Evolutionary conservation across 1,139 yeast species (phyloP), one percentile per base, ranked within the genome.

Genomic region (Eremothecium gossypii): DNA sequence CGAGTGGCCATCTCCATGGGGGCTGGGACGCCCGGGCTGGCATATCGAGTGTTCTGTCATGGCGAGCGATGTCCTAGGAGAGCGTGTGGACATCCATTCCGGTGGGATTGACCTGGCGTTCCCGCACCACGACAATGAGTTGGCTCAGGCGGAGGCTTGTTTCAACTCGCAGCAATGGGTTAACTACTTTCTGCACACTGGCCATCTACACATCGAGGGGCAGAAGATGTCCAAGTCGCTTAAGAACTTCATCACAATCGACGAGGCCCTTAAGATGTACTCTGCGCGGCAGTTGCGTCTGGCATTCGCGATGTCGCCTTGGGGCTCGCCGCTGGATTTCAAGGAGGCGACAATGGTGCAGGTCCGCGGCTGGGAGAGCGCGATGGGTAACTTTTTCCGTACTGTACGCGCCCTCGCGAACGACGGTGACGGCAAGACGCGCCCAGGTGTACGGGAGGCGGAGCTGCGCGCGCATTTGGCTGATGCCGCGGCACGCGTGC

Each of bases 91-190:
- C 65, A 86, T 91, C 52, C 99, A 91, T 63, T 81, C 95, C 17
- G 98, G 99, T 44, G 99, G 98, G 50, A 78, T 91, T 46, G 99
- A 91, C 65, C 74, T 91, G 57, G 96, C 97, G 27, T 93, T 91
- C 70, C 99, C 99, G n/a, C 99, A 91, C 63, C 99, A 91, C 65
- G 99, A 91, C 65, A 91, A 91, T 58, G 99, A 91, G 67, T 70
- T 91, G 53, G 99, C 99, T 1, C 99, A 91, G 67, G 76, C 93
- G 27, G 99, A 91, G 65, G 98, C 97, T 5, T 83, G 80, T 63
- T 91, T 73, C 62, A 86, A 85, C 55, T 81, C 84, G 64, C 68
- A 76, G 41, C 98, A 93, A 66, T 91, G 99, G 99, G 86, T 91
- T 42, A 89, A 91, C 64, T 91, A 91, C 64, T 91, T 91, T 65